These are phyloP conservation scores for Schwanniomyces sp. DNA, from an alignment of 805 yeast species.

Conservation along the genomic window DNA sequence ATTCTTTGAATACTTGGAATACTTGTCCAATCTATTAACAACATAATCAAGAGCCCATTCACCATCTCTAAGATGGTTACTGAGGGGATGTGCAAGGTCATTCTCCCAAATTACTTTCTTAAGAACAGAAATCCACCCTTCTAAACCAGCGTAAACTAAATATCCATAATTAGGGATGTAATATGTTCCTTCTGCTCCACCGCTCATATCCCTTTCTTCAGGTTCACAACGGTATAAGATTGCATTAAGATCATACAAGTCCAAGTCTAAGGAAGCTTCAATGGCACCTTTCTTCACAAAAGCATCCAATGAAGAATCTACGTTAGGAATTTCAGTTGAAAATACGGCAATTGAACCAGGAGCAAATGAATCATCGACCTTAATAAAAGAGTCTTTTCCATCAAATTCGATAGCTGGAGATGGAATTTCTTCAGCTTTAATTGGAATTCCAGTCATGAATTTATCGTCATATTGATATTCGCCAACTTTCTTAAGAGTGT, in stretches of 20 bases:
- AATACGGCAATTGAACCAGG: conserved; percentile 90
- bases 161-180: conserved; percentile 70
- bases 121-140: conserved; percentile 84
- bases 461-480: conserved; percentile 41
- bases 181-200: conserved; percentile 73
- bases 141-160: conserved; percentile 84
- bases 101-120: conserved; percentile 62
- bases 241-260: conserved; percentile 70
- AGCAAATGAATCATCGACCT: conserved; percentile 63
- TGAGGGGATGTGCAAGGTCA: conserved; percentile 80
- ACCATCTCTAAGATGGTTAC: conserved; percentile 79
- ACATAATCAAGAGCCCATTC: conserved; percentile 86
- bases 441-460: conserved; percentile 63
- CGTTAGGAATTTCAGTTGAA: conserved; percentile 65
- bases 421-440: conserved; percentile 53
- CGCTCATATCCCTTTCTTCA: conserved; percentile 83
- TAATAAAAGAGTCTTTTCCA: conserved; percentile 52
- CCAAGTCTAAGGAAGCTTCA: conserved; percentile 63
- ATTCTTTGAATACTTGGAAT: conserved; percentile 44
- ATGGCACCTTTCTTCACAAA: conserved; percentile 74
- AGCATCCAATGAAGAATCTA: conserved; percentile 63
- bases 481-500: conserved; percentile 54
- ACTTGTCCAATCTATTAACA: conserved; percentile 59
- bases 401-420: conserved; percentile 49
- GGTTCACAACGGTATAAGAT: conserved; percentile 75